Evolutionary conservation across 495 filamentous ascomycete genomes (phyloP).

Genomic region (Elaphomyces granulatus): DNA sequence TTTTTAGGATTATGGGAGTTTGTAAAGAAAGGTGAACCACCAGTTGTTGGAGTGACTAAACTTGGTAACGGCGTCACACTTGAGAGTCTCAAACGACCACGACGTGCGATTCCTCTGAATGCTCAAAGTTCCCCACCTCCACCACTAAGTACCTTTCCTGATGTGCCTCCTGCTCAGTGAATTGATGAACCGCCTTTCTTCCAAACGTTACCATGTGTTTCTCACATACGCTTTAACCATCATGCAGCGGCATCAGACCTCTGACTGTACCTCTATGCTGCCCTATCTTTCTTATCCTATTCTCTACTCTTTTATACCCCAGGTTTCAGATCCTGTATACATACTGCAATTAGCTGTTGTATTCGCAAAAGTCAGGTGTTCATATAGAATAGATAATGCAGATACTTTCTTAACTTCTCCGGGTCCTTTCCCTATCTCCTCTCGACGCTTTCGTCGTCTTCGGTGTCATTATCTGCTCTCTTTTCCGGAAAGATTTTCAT

Average conservation of each 20-base stretch:
- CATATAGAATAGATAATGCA: no score
- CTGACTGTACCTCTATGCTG: conserved; percentile 46
- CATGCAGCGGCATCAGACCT: conserved; percentile 38
- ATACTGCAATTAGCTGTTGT: conserved; percentile 32
- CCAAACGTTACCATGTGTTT: background rate
- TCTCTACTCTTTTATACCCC: conserved; percentile 21
- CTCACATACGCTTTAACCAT: no score
- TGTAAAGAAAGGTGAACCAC: conserved; percentile 80
- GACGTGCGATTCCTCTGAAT: conserved; percentile 48
- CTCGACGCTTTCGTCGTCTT: background rate
- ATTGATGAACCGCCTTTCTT: conserved; percentile 7
- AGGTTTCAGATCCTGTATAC: conserved; percentile 28
- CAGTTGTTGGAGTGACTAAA: conserved; percentile 89
- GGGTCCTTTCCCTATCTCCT: no score
- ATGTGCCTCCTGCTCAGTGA: conserved; percentile 29
- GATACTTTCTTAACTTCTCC: no score
- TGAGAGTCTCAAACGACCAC: conserved; percentile 62
- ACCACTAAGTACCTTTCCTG: conserved; percentile 26
- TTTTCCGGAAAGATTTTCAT: conserved; percentile 2
- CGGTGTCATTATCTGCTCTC: background rate
- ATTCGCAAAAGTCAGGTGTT: no score
- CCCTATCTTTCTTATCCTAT: conserved; percentile 31
- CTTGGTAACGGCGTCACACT: conserved; percentile 65
- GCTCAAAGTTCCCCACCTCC: no score
- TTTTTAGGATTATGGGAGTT: conserved; percentile 75